These are phyloP conservation scores for Cercospora sp. DNA, from an alignment of 2,329 filamentous ascomycete species.

Conservation along the genomic window DNA sequence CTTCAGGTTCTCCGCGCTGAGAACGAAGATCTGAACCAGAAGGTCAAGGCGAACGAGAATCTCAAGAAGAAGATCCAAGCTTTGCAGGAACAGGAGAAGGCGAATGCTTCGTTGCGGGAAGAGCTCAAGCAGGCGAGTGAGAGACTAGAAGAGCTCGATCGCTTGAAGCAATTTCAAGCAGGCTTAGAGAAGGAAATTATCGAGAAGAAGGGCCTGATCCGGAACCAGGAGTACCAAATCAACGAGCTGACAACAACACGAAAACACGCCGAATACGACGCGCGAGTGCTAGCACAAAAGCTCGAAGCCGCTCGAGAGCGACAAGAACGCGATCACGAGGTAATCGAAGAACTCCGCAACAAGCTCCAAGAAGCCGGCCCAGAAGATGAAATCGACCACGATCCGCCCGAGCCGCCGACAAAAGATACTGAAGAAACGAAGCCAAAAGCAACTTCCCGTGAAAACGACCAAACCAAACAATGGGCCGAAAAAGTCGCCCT, in stretches of 20 bases:
- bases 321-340: constrained; percentile 51
- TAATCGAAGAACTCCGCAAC: constrained; percentile 50
- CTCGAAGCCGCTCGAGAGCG: constrained; percentile 51
- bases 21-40: constrained; percentile 52
- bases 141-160: constrained; percentile 48
- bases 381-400: constrained; percentile 34
- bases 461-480: constrained; percentile 34
- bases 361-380: constrained; percentile 47
- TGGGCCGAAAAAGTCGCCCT: constrained; percentile 36
- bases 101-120: constrained; percentile 45
- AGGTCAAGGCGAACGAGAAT: constrained; percentile 54
- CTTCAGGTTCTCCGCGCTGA: constrained; percentile 52
- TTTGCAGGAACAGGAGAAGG: constrained; percentile 51
- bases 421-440: constrained; percentile 20
- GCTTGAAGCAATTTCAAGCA: constrained; percentile 47
- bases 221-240: constrained; percentile 54
- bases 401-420: constrained; percentile 20
- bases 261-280: constrained; percentile 52
- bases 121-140: constrained; percentile 50
- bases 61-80: constrained; percentile 56
- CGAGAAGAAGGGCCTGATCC: constrained; percentile 52
- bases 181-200: constrained; percentile 53
- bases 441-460: constrained; percentile 10
- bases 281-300: constrained; percentile 49
- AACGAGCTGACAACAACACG: constrained; percentile 53